These are phyloP conservation scores for Nannochloris sp. DNA, from an alignment of 139 green algal species.

Conservation along the genomic window DNA sequence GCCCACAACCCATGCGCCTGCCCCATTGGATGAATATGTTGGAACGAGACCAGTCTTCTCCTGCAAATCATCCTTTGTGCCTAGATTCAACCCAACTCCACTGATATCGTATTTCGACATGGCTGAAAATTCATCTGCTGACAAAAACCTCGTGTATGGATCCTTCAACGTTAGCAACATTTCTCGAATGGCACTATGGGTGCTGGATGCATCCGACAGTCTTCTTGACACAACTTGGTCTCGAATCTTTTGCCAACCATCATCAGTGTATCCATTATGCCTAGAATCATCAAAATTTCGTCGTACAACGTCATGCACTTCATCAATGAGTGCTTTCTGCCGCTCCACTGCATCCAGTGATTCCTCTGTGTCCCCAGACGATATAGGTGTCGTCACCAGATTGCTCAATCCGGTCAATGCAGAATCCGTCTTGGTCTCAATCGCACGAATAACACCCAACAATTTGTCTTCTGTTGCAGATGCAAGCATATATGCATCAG, in stretches of 20 bases:
- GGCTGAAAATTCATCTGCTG: constrained; percentile 60
- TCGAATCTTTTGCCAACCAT: constrained; percentile 31
- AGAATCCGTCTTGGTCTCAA: constrained; percentile 13
- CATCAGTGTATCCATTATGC: constrained; percentile 37
- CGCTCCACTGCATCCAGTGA: neutral
- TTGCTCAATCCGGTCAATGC: constrained; percentile 3
- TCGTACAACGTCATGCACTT: constrained; percentile 67
- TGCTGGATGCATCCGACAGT: constrained; percentile 10
- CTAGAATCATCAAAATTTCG: constrained; percentile 65
- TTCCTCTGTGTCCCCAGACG: neutral
- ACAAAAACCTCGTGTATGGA: constrained; percentile 86
- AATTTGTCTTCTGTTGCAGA: constrained; percentile 25
- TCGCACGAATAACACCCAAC: constrained; percentile 14
- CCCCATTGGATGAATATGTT: neutral
- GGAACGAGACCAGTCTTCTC: constrained; percentile 45
- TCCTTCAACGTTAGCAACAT: constrained; percentile 54
- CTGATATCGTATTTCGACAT: constrained; percentile 95
- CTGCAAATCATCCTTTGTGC: constrained; percentile 60
- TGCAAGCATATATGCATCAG: constrained; percentile 1
- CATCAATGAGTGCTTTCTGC: constrained; percentile 29
- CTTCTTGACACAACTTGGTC: constrained; percentile 21
- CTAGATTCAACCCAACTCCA: constrained; percentile 89
- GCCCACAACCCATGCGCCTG: constrained; percentile 70
- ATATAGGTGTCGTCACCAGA: neutral
- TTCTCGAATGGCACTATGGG: constrained; percentile 18